Conservation (phyloP, 441 rosid genomes). For the Codiaeum variegatum region DNA sequence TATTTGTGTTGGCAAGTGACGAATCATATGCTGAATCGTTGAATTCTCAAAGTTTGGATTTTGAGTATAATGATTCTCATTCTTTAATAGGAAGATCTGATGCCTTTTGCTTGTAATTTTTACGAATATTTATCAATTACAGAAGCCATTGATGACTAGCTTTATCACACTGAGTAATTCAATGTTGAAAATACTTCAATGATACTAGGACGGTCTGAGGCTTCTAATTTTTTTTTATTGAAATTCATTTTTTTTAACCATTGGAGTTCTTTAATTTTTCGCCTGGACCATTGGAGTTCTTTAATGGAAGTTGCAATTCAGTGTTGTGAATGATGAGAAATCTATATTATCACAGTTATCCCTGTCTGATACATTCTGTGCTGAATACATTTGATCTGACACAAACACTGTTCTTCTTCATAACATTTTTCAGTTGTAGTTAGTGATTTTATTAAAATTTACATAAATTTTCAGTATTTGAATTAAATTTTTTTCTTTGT, state of each 20-base stretch:
- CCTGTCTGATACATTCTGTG: conserved; percentile 46
- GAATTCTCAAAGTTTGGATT: conserved; percentile 24
- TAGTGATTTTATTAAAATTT: no score
- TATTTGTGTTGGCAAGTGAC: conserved; percentile 29
- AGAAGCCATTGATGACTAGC: conserved; percentile 17
- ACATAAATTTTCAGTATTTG: no score
- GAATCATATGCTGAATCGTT: conserved; percentile 25
- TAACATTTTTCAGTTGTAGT: no score
- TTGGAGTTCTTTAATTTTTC: not conserved
- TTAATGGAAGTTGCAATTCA: not conserved
- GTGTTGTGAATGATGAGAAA: conserved; percentile 41
- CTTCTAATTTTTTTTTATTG: not conserved
- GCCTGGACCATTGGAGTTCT: not conserved
- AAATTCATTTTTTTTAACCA: not conserved
- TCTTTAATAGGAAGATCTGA: conserved; percentile 61
- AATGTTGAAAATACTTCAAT: conserved; percentile 12
- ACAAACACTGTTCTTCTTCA: conserved; percentile 10
- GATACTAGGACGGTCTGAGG: conserved; percentile 75
- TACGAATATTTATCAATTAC: not conserved
- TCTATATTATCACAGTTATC: conserved; percentile 42
- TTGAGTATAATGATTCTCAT: conserved; percentile 31
- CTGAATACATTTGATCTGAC: conserved; percentile 40
- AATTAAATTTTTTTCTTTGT: no score
- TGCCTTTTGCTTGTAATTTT: conserved; percentile 19
- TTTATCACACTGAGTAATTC: conserved; percentile 9